A percentile compares a stretch with the other conserved stretches of the same genome.
phyloP scores from a whole-genome alignment of 148 eudicot genomes.

The Diospyros kaki region DNA sequence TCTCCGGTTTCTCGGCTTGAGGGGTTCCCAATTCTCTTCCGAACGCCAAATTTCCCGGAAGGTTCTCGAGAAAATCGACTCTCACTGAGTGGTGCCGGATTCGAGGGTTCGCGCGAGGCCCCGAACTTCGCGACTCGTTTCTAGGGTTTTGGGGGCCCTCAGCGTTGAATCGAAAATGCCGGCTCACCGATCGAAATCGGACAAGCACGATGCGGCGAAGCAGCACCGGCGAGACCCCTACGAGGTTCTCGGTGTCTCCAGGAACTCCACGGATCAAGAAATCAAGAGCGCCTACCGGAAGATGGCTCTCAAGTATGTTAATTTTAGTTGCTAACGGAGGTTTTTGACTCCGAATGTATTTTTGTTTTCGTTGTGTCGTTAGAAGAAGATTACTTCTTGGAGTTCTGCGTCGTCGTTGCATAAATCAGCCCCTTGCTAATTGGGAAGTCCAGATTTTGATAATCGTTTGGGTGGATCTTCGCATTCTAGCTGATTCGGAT shows the following conservation, averaged over 20 bases:
- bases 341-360: not conserved
- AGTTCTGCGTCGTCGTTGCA: not conserved
- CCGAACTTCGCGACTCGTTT: constrained; percentile 9
- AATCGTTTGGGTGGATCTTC: not conserved
- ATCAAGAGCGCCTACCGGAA: constrained; percentile 77
- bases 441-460: not conserved
- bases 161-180: constrained; percentile 34
- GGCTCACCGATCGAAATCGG: constrained; percentile 54
- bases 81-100: too few relatives aligned
- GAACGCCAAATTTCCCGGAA: not conserved
- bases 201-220: constrained; percentile 40
- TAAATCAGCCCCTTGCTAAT: not conserved
- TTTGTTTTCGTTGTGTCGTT: too few relatives aligned
- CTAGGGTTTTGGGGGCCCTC: constrained; percentile 7
- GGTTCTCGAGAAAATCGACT: too few relatives aligned
- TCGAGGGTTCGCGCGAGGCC: not conserved
- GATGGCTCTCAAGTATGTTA: constrained; percentile 76
- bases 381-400: too few relatives aligned
- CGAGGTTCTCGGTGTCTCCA: constrained; percentile 77
- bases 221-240: constrained; percentile 76
- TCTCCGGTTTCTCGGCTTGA: constrained; percentile 11
- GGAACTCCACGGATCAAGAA: constrained; percentile 76
- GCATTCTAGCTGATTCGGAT: not conserved
- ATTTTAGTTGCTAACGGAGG: not conserved
- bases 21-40: not conserved